These are phyloP conservation scores for Sanghuangporus baumii DNA, from an alignment of 1,284 basidiomycete species.

Conservation along the genomic window DNA sequence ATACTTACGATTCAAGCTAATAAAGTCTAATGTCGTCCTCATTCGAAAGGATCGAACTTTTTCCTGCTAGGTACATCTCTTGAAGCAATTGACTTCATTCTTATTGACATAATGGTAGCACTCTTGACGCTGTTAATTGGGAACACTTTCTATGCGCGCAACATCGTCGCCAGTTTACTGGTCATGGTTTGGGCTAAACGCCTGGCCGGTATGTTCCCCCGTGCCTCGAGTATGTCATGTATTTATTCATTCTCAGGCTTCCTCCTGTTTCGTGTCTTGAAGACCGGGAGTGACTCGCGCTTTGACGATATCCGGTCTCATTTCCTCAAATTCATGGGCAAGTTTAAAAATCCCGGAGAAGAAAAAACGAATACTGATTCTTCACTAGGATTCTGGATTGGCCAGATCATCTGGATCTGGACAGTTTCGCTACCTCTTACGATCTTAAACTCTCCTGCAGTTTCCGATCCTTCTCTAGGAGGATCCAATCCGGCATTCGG, in stretches of 20 bases:
- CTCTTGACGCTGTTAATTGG: conserved; percentile 48
- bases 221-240: too few species aligned
- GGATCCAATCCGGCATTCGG: conserved; percentile 54
- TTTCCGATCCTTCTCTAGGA: conserved; percentile 40
- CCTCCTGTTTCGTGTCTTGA: conserved; percentile 61
- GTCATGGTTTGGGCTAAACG: conserved; percentile 63
- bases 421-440: conserved; percentile 59
- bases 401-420: conserved; percentile 61
- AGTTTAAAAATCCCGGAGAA: conserved; percentile 1
- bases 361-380: background rate
- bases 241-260: conserved; percentile 37
- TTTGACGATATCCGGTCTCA: conserved; percentile 64
- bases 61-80: conserved; percentile 45
- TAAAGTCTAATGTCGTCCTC: background rate
- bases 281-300: conserved; percentile 57
- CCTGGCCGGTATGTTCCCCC: conserved; percentile 36
- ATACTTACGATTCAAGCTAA: background rate
- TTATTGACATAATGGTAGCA: conserved; percentile 28
- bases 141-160: conserved; percentile 54
- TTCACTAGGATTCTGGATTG: conserved; percentile 45
- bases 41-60: conserved; percentile 54
- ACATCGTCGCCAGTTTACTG: conserved; percentile 52
- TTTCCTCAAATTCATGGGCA: conserved; percentile 64
- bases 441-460: conserved; percentile 63
- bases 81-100: background rate